A percentile compares a stretch with the other conserved stretches of the same genome.
Evolutionary conservation across 2,329 filamentous ascomycete genomes (phyloP).

Genomic region (Colletotrichum neosansevieriae): DNA sequence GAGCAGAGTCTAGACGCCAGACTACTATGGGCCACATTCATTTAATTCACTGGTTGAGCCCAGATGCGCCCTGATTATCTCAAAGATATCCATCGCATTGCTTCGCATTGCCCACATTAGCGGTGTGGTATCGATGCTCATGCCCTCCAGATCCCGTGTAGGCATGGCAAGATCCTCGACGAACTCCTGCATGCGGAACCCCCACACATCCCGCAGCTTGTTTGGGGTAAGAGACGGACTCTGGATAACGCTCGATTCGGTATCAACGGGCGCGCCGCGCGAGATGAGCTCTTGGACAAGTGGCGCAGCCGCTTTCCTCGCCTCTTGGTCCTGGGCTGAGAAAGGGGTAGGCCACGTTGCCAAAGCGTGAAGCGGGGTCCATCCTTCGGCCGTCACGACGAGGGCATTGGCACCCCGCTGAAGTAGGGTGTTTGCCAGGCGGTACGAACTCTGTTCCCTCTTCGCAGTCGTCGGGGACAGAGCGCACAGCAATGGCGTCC

Average conservation of each 20-base stretch:
- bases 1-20: background rate
- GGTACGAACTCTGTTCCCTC: constrained; percentile 10
- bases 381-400: constrained; percentile 37
- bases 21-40: background rate
- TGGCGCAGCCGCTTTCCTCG: constrained; percentile 15
- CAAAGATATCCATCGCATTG: constrained; percentile 24
- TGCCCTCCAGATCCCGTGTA: constrained; percentile 12
- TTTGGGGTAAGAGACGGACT: constrained; percentile 13
- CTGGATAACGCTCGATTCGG: constrained; percentile 26
- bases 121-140: constrained; percentile 15
- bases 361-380: constrained; percentile 32
- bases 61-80: constrained; percentile 21
- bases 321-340: constrained; percentile 18
- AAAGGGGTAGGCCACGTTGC: constrained; percentile 2
- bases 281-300: constrained; percentile 32
- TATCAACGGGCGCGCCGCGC: constrained; percentile 33
- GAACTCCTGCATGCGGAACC: constrained; percentile 28
- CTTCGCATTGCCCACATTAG: constrained; percentile 29
- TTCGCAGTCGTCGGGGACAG: constrained; percentile 28
- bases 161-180: constrained; percentile 19
- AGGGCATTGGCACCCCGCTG: constrained; percentile 17
- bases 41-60: background rate
- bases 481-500: constrained; percentile 36
- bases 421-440: constrained; percentile 24
- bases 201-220: constrained; percentile 27